phyloP scores from a whole-genome alignment of 768 basidiomycete species.

The Podaxis sp. region DNA sequence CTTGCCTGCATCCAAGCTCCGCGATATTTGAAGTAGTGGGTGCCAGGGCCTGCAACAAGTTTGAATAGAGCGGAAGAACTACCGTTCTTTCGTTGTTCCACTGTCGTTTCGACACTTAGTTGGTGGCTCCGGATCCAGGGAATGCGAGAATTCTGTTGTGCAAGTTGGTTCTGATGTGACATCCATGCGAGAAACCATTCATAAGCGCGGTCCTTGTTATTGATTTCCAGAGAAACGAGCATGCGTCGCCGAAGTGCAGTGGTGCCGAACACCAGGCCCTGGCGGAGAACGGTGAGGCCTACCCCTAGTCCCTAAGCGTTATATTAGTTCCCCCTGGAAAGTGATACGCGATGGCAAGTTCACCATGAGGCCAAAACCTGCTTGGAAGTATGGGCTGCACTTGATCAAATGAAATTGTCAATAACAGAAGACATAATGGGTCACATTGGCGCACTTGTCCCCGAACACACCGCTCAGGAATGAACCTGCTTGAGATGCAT shows the following conservation, averaged over 20 bases:
- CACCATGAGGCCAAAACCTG: conserved; percentile 97
- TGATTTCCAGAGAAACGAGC: conserved; percentile 94
- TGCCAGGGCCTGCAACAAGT: conserved; percentile 94
- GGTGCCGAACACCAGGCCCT: conserved; percentile 66
- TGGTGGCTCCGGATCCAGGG: conserved; percentile 81
- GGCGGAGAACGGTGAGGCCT: conserved; percentile 72
- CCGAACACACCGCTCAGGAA: conserved; percentile 43
- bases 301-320: conserved; percentile 81
- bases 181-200: conserved; percentile 98
- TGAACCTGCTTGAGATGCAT: conserved; percentile 23
- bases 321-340: conserved; percentile 10
- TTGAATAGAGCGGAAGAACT: conserved; percentile 87
- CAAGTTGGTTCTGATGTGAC: conserved; percentile 58
- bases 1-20: conserved; percentile 95
- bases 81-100: conserved; percentile 89
- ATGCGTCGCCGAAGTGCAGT: conserved; percentile 82
- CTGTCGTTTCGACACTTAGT: conserved; percentile 90
- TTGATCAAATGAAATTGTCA: conserved; percentile 31
- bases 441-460: conserved; percentile 60
- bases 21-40: conserved; percentile 86
- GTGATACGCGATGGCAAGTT: conserved; percentile 13
- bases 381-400: conserved; percentile 93
- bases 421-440: not conserved
- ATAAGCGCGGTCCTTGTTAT: conserved; percentile 92
- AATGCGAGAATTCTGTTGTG: conserved; percentile 23